Conservation (phyloP, 2,329 filamentous ascomycete species). For the Aspergillus fijiensis region DNA sequence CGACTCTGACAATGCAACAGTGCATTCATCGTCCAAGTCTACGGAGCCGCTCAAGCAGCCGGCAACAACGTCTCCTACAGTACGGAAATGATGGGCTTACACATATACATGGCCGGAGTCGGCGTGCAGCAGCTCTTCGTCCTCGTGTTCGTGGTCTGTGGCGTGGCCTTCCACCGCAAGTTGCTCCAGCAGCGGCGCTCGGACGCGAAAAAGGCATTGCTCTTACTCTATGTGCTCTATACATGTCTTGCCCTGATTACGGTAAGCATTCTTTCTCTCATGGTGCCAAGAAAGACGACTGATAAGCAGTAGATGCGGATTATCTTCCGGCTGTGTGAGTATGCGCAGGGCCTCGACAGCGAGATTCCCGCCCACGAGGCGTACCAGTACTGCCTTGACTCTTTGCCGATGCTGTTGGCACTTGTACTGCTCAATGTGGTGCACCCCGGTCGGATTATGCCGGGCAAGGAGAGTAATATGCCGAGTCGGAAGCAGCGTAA, state of each 20-base stretch:
- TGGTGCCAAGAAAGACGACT: not conserved
- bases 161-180: not conserved
- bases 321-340: not conserved
- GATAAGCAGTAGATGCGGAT: not conserved
- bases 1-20: not conserved
- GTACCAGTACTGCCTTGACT: not conserved
- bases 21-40: slow-evolving; percentile 1
- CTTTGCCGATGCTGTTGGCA: not conserved
- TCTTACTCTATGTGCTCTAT: not conserved
- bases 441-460: not conserved
- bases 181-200: not conserved
- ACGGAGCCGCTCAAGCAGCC: not conserved
- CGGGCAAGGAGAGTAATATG: not conserved
- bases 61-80: not conserved
- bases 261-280: not conserved
- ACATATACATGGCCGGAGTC: not conserved
- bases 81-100: not conserved
- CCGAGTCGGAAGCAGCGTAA: not conserved
- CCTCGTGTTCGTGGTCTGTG: not conserved
- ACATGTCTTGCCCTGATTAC: not conserved
- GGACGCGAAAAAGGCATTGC: not conserved
- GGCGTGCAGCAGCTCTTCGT: slow-evolving; percentile 1
- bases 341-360: not conserved
- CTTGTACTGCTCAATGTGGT: not conserved
- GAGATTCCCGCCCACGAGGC: not conserved